Evolutionary conservation across 2,329 filamentous ascomycete species (phyloP), one percentile per base, ranked within the genome.

Genomic region (Geosmithia putterillii): DNA sequence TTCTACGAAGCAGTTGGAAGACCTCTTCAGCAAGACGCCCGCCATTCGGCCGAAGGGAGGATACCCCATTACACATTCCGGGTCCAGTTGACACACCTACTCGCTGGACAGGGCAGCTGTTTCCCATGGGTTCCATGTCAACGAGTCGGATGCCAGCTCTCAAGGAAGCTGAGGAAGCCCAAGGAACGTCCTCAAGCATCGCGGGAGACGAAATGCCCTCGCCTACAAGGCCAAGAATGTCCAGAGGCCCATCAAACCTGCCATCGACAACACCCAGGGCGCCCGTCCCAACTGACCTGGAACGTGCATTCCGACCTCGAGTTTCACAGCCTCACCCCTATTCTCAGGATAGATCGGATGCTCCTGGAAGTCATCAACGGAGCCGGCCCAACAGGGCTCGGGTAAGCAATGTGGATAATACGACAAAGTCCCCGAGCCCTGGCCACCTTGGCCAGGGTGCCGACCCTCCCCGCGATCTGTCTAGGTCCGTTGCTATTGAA

Each of bases 21-120:
- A 48, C 53, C 10, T 47, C 55, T 7, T 54, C 54, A 18, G 51
- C 49, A 9, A 50, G 52, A 42, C 52, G 52, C 15, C 49, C 53
- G 14, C 44, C 53, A 15, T 45, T 48, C 12, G 53, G 46, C 41
- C 53, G 54, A 36, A 47, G 48, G 7, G 49, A 53, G 19, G 47
- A 48, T 21, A 45, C 44, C 8, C 49, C 47, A 17, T 52, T 54
- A 34, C 48, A 51, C 28, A 40, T 48, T 21, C 37, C 36, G 18
- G 22, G 15, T 21, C 36, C 52, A 7, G 44, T 64, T 14, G 61
- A 63, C 40, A 71, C 68, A 7, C 68, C 68, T 2, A 71, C 66
- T n/a, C 65, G 65, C 41, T 64, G 66, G 60, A 69, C 65, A 3
- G 64, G 69, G 3, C 56, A 62, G 42, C 55, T 62, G 7, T 56